phyloP scores from a whole-genome alignment of 179 eudicot species.

The Spergularia azorica region DNA sequence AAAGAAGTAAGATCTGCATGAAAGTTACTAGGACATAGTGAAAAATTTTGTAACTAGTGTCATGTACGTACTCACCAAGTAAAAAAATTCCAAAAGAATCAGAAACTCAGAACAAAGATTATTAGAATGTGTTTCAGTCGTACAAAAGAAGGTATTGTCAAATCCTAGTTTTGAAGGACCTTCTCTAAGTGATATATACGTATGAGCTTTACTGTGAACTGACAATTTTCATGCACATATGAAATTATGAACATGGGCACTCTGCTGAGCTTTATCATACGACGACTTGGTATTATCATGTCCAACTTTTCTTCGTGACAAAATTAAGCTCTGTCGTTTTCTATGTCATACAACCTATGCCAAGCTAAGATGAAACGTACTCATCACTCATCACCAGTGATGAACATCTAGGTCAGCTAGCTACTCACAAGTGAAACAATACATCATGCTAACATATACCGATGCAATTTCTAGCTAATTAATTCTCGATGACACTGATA shows the following conservation, averaged over 20 bases:
- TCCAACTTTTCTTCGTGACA: not conserved
- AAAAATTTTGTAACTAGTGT: not conserved
- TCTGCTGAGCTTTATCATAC: not conserved
- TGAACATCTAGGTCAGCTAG: not conserved
- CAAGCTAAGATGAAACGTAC: not conserved
- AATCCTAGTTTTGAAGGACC: not conserved
- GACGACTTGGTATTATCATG: not conserved
- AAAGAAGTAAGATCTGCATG: too few relatives aligned
- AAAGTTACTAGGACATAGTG: too few relatives aligned
- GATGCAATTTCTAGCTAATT: too few relatives aligned
- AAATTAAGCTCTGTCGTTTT: not conserved
- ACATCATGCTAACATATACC: not conserved
- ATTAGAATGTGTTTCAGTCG: not conserved
- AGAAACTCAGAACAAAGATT: not conserved
- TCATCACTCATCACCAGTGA: not conserved
- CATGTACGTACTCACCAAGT: not conserved
- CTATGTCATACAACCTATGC: not conserved
- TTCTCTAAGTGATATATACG: constrained; percentile 1
- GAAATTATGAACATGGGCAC: not conserved
- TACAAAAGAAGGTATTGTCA: not conserved
- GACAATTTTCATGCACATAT: not conserved
- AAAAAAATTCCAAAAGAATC: not conserved
- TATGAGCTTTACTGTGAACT: not conserved
- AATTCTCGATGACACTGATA: too few relatives aligned
- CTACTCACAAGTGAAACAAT: not conserved